These are phyloP conservation scores for Lizonia empirigonia DNA, from an alignment of 2,329 filamentous ascomycete genomes.

Conservation along the genomic window DNA sequence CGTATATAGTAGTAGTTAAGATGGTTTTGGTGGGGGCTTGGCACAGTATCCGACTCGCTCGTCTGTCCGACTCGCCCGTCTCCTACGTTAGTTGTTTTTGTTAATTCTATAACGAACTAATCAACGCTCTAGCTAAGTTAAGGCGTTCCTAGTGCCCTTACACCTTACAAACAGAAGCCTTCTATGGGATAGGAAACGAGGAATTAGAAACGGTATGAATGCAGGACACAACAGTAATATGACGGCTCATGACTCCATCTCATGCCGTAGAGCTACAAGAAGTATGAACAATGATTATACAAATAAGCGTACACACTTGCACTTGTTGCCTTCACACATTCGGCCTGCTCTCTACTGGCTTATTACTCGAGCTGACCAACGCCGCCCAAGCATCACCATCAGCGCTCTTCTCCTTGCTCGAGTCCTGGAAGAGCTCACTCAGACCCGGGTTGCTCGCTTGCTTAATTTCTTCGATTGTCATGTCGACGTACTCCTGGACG, in stretches of 20 bases:
- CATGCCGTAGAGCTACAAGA: slow-evolving; percentile 14
- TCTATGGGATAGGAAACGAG: no score
- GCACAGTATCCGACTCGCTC: no score
- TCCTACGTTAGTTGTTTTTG: no score
- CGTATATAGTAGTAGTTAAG: no score
- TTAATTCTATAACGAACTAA: no score
- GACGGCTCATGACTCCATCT: not conserved
- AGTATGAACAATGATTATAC: slow-evolving; percentile 15
- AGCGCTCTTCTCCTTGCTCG: slow-evolving; percentile 1
- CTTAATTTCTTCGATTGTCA: slow-evolving; percentile 19
- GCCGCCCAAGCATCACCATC: slow-evolving; percentile 26
- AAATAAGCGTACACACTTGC: slow-evolving; percentile 1
- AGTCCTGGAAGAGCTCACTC: slow-evolving; percentile 1
- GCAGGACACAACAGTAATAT: no score
- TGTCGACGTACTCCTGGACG: slow-evolving; percentile 24
- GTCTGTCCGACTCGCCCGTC: no score
- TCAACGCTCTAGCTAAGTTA: no score
- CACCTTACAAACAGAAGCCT: no score
- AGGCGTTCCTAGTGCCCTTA: no score
- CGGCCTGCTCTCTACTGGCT: slow-evolving; percentile 3
- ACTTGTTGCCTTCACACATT: not conserved
- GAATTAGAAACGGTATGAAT: no score
- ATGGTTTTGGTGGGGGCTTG: no score
- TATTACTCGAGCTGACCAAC: slow-evolving; percentile 22
- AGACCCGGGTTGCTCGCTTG: slow-evolving; percentile 8